Percentiles rank a stretch among this genome's conserved stretches.
Conservation (phyloP, 164 flowering plant genomes). For the Amborella trichopoda region DNA sequence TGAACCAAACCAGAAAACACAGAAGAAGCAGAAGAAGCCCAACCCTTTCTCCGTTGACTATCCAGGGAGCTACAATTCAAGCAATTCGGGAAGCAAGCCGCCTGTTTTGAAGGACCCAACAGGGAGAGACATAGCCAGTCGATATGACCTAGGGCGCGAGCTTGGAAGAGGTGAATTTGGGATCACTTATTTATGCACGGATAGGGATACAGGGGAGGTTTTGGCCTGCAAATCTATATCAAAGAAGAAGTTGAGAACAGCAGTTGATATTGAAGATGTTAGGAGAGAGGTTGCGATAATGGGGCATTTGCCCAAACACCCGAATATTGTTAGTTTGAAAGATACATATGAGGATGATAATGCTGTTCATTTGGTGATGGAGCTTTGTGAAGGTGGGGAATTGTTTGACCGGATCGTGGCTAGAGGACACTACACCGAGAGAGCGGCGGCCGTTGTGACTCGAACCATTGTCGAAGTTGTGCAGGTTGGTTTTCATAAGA, state of each 20-base stretch:
- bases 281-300: conserved; percentile 82
- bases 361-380: conserved; percentile 88
- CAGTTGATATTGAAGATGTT: conserved; percentile 77
- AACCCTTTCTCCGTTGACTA: conserved; percentile 57
- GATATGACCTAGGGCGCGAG: conserved; percentile 67
- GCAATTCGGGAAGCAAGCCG: conserved; percentile 24
- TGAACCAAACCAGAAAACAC: conserved; percentile 15
- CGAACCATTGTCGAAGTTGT: conserved; percentile 80
- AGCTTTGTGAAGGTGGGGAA: conserved; percentile 86
- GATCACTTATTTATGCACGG: conserved; percentile 67
- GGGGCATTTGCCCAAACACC: conserved; percentile 67
- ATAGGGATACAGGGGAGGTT: conserved; percentile 31
- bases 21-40: conserved; percentile 29
- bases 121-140: conserved; percentile 38
- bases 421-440: conserved; percentile 79
- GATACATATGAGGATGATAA: conserved; percentile 77
- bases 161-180: conserved; percentile 89
- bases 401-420: conserved; percentile 84
- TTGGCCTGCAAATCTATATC: conserved; percentile 82
- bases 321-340: conserved; percentile 61
- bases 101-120: conserved; percentile 53
- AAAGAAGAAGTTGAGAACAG: conserved; percentile 72
- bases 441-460: conserved; percentile 71
- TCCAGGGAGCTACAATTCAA: conserved; percentile 11
- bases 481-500: conserved; percentile 47